These are phyloP conservation scores for Amaranthus cruentus DNA, from an alignment of 148 eudicot species.

Conservation along the genomic window DNA sequence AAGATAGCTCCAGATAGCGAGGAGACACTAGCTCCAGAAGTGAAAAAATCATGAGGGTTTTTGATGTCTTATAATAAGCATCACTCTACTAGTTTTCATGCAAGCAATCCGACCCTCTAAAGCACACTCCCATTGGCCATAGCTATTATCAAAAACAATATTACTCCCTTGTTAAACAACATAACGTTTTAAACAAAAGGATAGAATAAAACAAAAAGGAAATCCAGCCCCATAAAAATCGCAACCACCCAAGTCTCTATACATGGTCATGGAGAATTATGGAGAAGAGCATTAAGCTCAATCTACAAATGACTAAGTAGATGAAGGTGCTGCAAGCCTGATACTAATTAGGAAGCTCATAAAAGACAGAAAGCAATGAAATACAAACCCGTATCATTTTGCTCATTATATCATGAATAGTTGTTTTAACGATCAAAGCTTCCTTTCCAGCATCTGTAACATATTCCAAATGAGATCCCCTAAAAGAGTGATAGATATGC, in stretches of 20 bases:
- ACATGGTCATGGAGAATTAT: too few species aligned
- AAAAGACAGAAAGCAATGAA: constrained; percentile 6
- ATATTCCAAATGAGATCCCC: constrained; percentile 13
- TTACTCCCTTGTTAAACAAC: not conserved
- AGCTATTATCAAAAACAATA: not conserved
- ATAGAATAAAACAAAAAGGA: not conserved
- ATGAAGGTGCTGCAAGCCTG: not conserved
- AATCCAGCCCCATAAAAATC: not conserved
- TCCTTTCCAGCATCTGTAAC: constrained; percentile 86
- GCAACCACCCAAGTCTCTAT: not conserved
- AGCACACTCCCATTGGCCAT: not conserved
- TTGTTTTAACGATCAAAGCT: constrained; percentile 82
- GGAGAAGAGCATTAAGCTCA: not conserved
- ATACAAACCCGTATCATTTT: constrained; percentile 80
- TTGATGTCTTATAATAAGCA: not conserved
- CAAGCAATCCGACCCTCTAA: not conserved
- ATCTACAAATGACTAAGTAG: not conserved
- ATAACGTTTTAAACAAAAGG: not conserved
- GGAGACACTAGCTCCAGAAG: not conserved
- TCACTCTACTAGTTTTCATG: not conserved
- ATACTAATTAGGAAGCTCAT: not conserved
- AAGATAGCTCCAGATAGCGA: not conserved
- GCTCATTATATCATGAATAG: constrained; percentile 97
- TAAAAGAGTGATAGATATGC: constrained; percentile 1
- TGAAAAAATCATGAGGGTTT: not conserved